Conservation (phyloP, 768 basidiomycete genomes). For the Neoboletus subvelutipes region DNA sequence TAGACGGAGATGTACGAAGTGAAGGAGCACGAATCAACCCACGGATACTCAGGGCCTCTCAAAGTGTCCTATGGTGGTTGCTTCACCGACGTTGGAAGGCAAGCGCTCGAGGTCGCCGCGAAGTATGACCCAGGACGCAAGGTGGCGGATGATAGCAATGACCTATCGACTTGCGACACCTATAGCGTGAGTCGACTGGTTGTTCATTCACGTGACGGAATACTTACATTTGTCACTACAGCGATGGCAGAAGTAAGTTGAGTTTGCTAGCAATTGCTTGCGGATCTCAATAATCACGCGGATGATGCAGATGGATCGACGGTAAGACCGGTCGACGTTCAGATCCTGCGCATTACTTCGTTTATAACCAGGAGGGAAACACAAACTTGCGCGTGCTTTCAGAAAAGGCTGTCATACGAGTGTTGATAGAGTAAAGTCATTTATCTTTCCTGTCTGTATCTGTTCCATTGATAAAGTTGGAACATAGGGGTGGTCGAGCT, state of each 20-base stretch:
- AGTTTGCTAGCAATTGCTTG: neutral
- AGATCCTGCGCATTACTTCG: slow-evolving; percentile 51
- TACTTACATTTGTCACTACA: slow-evolving; percentile 17
- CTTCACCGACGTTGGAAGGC: slow-evolving; percentile 40
- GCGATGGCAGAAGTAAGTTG: slow-evolving; percentile 54
- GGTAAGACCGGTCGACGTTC: slow-evolving; percentile 52
- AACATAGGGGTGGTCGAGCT: slow-evolving; percentile 30
- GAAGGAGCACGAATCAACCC: slow-evolving; percentile 13
- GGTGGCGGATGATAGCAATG: slow-evolving; percentile 46
- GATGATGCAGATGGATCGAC: slow-evolving; percentile 49
- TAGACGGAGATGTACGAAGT: slow-evolving; percentile 26
- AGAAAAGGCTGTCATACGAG: slow-evolving; percentile 45
- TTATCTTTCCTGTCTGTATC: neutral
- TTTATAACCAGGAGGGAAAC: slow-evolving; percentile 48
- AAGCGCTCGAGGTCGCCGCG: slow-evolving; percentile 47
- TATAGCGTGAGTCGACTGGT: slow-evolving; percentile 44
- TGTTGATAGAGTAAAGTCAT: slow-evolving; percentile 47
- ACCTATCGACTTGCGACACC: slow-evolving; percentile 40
- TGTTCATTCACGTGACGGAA: neutral
- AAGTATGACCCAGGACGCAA: slow-evolving; percentile 48
- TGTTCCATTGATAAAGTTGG: neutral
- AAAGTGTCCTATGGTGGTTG: slow-evolving; percentile 28
- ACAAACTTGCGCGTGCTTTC: slow-evolving; percentile 42
- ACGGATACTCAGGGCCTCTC: slow-evolving; percentile 25
- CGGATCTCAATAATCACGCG: neutral